These are phyloP conservation scores for Chrysoporthe austroafricana DNA, from an alignment of 2,329 filamentous ascomycete genomes.

Conservation along the genomic window DNA sequence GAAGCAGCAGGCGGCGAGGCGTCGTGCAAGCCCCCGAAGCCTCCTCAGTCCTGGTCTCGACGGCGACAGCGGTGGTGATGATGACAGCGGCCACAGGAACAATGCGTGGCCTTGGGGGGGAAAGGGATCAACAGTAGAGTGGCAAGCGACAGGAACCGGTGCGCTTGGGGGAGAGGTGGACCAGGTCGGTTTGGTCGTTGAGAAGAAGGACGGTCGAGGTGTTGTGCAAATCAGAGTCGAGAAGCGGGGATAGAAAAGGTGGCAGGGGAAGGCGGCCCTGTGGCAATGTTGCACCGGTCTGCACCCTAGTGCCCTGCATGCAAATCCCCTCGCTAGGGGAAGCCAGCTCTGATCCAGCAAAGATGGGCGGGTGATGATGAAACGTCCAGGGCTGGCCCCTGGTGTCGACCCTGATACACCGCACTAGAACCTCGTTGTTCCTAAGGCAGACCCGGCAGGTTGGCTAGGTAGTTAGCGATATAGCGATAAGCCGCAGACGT, in stretches of 20 bases:
- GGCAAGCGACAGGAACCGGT: constrained; percentile 5
- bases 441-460: constrained; percentile 4
- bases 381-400: constrained; percentile 28
- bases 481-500: no score
- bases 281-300: constrained; percentile 29
- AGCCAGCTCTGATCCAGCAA: constrained; percentile 24
- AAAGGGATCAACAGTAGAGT: not conserved
- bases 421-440: not conserved
- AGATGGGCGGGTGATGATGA: constrained; percentile 18
- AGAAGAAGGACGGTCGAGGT: constrained; percentile 19
- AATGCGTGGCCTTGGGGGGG: no score
- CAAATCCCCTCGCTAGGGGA: constrained; percentile 24
- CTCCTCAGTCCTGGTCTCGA: not conserved
- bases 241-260: constrained; percentile 27
- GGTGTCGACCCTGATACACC: not conserved
- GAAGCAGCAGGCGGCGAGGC: not conserved
- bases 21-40: not conserved
- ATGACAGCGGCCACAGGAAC: no score
- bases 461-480: not conserved
- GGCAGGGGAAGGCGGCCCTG: constrained; percentile 30
- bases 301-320: constrained; percentile 25
- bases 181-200: constrained; percentile 3
- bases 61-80: not conserved
- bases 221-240: constrained; percentile 27
- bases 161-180: not conserved